Evolutionary conservation across 177 flowering plant genomes (phyloP), one percentile per base, ranked within the genome.

Genomic region (Vitis hybrid): DNA sequence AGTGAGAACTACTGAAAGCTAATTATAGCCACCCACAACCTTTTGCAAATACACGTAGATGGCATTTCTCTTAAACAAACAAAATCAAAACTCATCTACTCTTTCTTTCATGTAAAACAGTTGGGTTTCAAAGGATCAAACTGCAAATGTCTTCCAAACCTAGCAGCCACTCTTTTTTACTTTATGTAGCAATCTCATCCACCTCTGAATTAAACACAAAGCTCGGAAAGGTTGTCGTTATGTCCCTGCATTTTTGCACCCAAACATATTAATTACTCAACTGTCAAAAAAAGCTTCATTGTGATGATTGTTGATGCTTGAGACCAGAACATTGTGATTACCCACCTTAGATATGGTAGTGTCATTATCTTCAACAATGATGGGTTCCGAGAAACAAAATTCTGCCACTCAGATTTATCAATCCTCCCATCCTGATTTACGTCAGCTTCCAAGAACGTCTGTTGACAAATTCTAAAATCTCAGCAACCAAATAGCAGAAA

Each of bases 401-500:
- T 82, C 16, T 75, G 83, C 98, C 98, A 94, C 56, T 94, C 98
- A 1, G 81, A 69, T 76, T 69, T 90, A 81, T 89, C 97, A 18
- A 94, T 94, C 81, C 86, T 92, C 29, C 95, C 98, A 68, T 94
- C 98, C 64, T 80, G 84, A 62, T 90, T 79, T 16, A 80, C 77
- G 64, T 94, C 97, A 10, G 95, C 96, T 26, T 94, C 97, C 79
- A 72, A 13, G 78, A 94, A 94, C 18, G 98, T 94, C 97, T 94
- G 89, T 33, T 11, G 29, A 64, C 31, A 72, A 50, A 65, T 62
- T 61, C 29, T 20, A 15, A 57, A 10, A 56, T 10, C 13, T 67
- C 3, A 68, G 51, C 33, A 39, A 39, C 45, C 45, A 39, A 39
- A 52, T 13, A 60, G 11, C 15, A 19, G 33, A 15, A 66, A 51